A percentile compares a stretch with the other conserved stretches of the same genome.
Conservation (phyloP, 257 asterid species). For the Echites panduratus region DNA sequence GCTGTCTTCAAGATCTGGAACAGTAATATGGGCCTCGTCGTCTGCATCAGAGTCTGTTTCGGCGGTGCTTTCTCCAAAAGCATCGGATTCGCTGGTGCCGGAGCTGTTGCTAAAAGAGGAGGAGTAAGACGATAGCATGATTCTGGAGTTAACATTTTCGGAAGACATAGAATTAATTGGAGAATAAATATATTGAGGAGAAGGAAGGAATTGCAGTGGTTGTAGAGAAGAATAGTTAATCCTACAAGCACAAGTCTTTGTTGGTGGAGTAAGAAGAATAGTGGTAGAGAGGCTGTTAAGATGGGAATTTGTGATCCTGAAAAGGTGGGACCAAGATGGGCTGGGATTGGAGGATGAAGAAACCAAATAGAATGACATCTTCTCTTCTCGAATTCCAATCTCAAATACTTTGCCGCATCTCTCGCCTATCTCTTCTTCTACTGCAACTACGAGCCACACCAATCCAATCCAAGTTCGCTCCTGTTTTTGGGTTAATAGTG, state of each 20-base stretch:
- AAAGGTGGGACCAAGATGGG: slow-evolving; percentile 1
- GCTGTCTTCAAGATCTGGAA: neutral
- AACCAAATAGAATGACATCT: slow-evolving; percentile 2
- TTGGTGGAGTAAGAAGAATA: neutral
- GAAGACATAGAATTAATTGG: neutral
- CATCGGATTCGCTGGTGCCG: neutral
- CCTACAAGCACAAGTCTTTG: neutral
- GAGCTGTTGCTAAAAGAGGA: neutral
- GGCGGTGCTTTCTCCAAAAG: neutral
- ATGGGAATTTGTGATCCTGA: slow-evolving; percentile 2
- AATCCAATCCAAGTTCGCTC: neutral
- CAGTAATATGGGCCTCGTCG: neutral
- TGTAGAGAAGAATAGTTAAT: neutral
- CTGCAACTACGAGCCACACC: neutral
- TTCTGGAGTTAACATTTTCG: neutral
- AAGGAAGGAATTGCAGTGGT: neutral
- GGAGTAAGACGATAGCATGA: neutral
- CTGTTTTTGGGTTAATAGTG: neutral
- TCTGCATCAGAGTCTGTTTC: slow-evolving; percentile 4
- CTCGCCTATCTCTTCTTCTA: neutral
- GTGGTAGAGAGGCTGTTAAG: neutral
- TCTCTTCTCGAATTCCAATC: neutral
- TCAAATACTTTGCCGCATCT: slow-evolving; percentile 2
- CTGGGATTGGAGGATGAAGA: slow-evolving; percentile 9
- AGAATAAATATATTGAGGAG: neutral